Percentiles rank a stretch among this genome's conserved stretches.
Evolutionary conservation across 441 rosid species (phyloP).

Genomic region (Gossypium gossypioides): DNA sequence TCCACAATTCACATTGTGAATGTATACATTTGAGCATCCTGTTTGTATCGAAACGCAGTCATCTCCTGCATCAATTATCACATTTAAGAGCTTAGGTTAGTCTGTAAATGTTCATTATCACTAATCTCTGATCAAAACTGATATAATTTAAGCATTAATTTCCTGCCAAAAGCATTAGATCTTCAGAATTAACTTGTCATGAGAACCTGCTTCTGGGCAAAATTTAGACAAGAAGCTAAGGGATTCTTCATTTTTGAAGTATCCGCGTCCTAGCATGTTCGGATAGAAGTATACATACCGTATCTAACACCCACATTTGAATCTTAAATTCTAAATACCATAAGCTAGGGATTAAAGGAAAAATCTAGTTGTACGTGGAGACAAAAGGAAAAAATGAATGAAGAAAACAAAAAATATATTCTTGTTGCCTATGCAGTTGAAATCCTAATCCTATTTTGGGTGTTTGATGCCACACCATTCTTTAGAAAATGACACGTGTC

Average conservation of each 20-base stretch:
- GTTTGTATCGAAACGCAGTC: conserved; percentile 93
- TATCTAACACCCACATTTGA: neutral
- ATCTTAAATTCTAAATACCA: neutral
- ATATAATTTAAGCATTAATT: conserved; percentile 5
- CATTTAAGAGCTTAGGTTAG: conserved; percentile 11
- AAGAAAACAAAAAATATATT: neutral
- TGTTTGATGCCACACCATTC: conserved; percentile 17
- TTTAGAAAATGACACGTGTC: conserved; percentile 15
- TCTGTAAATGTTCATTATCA: neutral
- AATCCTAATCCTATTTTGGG: conserved; percentile 20
- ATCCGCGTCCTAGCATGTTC: too few relatives aligned
- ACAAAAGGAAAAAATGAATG: conserved; percentile 19
- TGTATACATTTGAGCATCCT: conserved; percentile 74
- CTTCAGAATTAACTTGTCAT: too few relatives aligned
- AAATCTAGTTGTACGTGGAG: conserved; percentile 18
- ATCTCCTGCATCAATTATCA: conserved; percentile 56
- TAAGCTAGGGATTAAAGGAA: neutral
- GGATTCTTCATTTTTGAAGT: neutral
- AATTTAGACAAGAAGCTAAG: conserved; percentile 11
- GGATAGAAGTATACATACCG: too few relatives aligned
- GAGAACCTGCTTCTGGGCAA: neutral
- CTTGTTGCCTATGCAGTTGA: conserved; percentile 14
- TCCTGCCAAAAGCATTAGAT: conserved; percentile 2
- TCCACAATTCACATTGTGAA: conserved; percentile 86
- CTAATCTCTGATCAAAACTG: neutral